Percentiles rank a stretch among this genome's conserved stretches.
Conservation (phyloP, 2,329 filamentous ascomycete genomes). For the Epichloe brachyelytri region DNA sequence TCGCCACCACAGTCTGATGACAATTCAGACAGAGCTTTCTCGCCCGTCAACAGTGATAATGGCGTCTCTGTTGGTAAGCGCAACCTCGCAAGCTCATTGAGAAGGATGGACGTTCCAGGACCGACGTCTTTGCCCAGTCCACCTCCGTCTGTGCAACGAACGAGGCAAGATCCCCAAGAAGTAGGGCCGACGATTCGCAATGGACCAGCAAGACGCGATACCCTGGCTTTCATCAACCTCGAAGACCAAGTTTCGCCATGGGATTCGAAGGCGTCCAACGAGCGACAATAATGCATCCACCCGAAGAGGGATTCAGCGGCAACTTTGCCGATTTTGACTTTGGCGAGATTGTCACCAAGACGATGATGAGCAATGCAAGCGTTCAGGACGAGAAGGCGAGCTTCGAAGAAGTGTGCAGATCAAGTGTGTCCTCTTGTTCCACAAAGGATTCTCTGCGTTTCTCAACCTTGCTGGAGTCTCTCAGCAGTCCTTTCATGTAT, state of each 20-base stretch:
- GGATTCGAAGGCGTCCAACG: slow-evolving; percentile 14
- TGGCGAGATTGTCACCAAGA: slow-evolving; percentile 17
- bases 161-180: slow-evolving; percentile 27
- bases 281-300: slow-evolving; percentile 10
- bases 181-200: slow-evolving; percentile 32
- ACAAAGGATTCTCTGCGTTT: neutral
- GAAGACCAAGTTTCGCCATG: slow-evolving; percentile 35
- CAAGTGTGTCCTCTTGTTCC: neutral
- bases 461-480: neutral
- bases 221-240: slow-evolving; percentile 31
- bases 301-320: slow-evolving; percentile 22
- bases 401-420: neutral
- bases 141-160: slow-evolving; percentile 21
- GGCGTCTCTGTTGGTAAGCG: slow-evolving; percentile 11
- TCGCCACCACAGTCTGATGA: slow-evolving; percentile 26
- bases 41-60: slow-evolving; percentile 9
- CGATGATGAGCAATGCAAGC: neutral
- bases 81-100: slow-evolving; percentile 14
- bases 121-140: slow-evolving; percentile 27
- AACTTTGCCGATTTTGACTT: slow-evolving; percentile 28
- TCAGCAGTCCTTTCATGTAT: neutral
- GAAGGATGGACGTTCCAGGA: slow-evolving; percentile 13
- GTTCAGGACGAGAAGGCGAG: neutral
- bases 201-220: slow-evolving; percentile 38
- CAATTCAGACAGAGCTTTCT: slow-evolving; percentile 12